A percentile compares a stretch with the other conserved stretches of the same genome.
Evolutionary conservation across 176 grass and related monocot species (phyloP).

Genomic region (Aegilops bicornis): DNA sequence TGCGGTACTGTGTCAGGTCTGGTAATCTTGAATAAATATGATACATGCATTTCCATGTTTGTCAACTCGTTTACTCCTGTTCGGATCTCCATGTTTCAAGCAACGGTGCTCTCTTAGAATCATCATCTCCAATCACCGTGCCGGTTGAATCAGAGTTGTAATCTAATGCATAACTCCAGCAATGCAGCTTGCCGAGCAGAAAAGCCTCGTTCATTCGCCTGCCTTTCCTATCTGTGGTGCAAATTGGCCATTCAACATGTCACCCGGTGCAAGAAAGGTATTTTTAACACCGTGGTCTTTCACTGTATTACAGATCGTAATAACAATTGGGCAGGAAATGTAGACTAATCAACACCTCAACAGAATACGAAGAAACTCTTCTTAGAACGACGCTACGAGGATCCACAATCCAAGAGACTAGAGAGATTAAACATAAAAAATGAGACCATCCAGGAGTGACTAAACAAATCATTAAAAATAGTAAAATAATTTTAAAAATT

Average conservation of each 20-base stretch:
- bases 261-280: neutral
- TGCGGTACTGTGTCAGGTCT: slow-evolving; percentile 13
- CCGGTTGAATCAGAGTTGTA: neutral
- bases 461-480: no score
- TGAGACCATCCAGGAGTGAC: no score
- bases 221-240: neutral
- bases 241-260: neutral
- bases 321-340: neutral
- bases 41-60: neutral
- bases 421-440: no score
- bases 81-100: neutral
- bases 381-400: neutral
- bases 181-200: neutral
- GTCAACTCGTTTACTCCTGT: neutral
- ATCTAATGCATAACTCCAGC: no score
- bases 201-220: neutral
- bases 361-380: neutral
- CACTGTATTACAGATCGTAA: neutral
- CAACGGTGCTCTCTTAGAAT: neutral
- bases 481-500: no score
- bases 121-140: neutral
- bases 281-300: neutral
- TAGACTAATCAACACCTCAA: no score
- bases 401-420: no score
- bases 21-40: slow-evolving; percentile 39